These are phyloP conservation scores for Mycocentrospora acerina DNA, from an alignment of 2,329 filamentous ascomycete genomes.

Conservation along the genomic window DNA sequence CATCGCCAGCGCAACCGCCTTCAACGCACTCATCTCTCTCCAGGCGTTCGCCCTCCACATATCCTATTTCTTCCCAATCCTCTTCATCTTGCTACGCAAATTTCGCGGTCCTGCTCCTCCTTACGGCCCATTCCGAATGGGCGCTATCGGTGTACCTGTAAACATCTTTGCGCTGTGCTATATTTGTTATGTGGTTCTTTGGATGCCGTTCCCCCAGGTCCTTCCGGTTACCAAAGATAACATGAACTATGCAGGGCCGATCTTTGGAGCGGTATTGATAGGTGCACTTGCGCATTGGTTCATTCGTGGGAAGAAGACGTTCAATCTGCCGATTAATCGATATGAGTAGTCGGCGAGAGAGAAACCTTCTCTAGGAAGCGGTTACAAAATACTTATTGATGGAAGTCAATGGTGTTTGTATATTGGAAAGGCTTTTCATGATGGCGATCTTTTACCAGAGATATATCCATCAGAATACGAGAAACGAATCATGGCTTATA, in stretches of 20 bases:
- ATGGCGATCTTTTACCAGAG: no score
- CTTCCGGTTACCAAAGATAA: conserved; percentile 30
- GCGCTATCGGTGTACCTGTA: conserved; percentile 22
- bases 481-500: no score
- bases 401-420: no score
- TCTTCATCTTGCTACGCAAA: conserved; percentile 26
- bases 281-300: conserved; percentile 26
- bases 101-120: conserved; percentile 19
- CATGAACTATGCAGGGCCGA: conserved; percentile 36
- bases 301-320: conserved; percentile 18
- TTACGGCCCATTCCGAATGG: conserved; percentile 33
- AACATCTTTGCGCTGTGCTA: conserved; percentile 30
- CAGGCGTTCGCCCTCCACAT: conserved; percentile 33
- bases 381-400: no score
- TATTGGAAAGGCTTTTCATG: no score
- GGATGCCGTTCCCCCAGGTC: conserved; percentile 33
- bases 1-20: conserved; percentile 39
- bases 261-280: conserved; percentile 26
- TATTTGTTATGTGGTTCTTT: conserved; percentile 26
- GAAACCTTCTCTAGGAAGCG: no score
- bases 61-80: conserved; percentile 36
- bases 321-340: conserved; percentile 22
- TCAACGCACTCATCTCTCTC: conserved; percentile 36
- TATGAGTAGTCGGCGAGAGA: no score
- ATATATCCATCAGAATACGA: no score